Evolutionary conservation across 2,329 filamentous ascomycete genomes (phyloP), one percentile per base, ranked within the genome.

Genomic region (Ophiostoma fasciatum): DNA sequence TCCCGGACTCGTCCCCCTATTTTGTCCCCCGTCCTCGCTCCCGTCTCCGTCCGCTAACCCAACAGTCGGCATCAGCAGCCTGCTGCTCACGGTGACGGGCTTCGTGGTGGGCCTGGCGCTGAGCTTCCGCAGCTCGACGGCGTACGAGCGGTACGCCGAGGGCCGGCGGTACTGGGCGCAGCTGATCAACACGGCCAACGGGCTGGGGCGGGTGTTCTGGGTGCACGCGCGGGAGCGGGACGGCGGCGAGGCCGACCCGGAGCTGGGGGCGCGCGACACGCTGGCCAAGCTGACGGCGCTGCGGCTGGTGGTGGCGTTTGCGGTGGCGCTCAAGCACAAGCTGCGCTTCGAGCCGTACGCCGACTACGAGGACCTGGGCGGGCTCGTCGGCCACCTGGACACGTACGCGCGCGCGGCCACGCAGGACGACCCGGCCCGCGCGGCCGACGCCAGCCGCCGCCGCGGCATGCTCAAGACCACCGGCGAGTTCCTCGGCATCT

Each of bases 171-270:
- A 66, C 42, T 71, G 66, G 67, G 62, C 72, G 2, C 60, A 68
- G 37, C 61, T 76, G 46, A 71, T 65, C 36, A 62, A 66, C 55
- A 77, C 78, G 50, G 60, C 66, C 48, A 63, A 84, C 60, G 60
- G 74, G 54, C 61, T 92, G 46, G 81, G 72, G 47, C 74, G 87
- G 17, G 64, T 82, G 11, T 82, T 90, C 51, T 94, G 87, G 87
- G 65, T 94, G 21, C 81, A 93, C 48, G 64, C 70, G 11, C 49
- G 57, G 3, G 79, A 82, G 49, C 65, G 76, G 15, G 68, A 64
- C 5, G 47, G n/a, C n/a, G n/a, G n/a, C n/a, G n/a, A n/a, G n/a
- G n/a, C n/a, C n/a, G n/a, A n/a, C n/a, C n/a, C n/a, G n/a, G n/a
- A 66, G 11, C 66, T 63, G 33, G 44, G 37, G 21, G 78, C 78